Evolutionary conservation across 805 yeast genomes (phyloP).

Genomic region (Pichia occidentalis): DNA sequence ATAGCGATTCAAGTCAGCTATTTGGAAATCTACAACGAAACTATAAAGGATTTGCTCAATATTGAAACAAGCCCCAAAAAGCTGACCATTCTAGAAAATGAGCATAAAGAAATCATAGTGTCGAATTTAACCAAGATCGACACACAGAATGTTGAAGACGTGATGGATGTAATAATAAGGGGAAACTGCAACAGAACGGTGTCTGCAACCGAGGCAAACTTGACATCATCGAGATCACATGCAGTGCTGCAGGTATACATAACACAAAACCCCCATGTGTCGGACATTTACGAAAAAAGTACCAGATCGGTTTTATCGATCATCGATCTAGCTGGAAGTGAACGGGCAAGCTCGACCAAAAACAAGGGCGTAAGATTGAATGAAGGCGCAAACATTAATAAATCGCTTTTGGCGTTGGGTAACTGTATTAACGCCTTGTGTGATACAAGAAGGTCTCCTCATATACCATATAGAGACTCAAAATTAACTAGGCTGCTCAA

Average conservation of each 20-base stretch:
- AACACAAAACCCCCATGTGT: conserved; percentile 48
- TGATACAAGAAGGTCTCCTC: conserved; percentile 58
- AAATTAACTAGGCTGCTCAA: conserved; percentile 81
- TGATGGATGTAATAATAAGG: conserved; percentile 64
- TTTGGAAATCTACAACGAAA: conserved; percentile 87
- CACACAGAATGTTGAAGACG: conserved; percentile 60
- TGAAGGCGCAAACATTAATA: conserved; percentile 93
- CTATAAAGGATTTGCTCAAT: conserved; percentile 68
- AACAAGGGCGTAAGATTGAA: conserved; percentile 74
- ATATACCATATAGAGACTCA: conserved; percentile 88
- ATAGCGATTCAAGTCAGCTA: conserved; percentile 64
- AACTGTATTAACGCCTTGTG: conserved; percentile 91
- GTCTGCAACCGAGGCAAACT: conserved; percentile 87
- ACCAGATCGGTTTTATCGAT: conserved; percentile 76
- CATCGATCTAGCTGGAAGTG: conserved; percentile 93
- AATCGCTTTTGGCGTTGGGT: conserved; percentile 81
- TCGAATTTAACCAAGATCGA: conserved; percentile 59
- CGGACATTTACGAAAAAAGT: conserved; percentile 60
- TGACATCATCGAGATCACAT: conserved; percentile 86
- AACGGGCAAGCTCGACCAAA: conserved; percentile 83
- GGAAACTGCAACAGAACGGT: conserved; percentile 77
- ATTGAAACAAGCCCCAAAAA: conserved; percentile 37
- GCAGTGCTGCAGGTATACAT: conserved; percentile 84
- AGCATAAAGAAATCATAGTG: conserved; percentile 57
- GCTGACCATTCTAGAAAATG: conserved; percentile 65